Evolutionary conservation across 2,329 filamentous ascomycete species (phyloP).

Genomic region (Neoarthrinium moseri): DNA sequence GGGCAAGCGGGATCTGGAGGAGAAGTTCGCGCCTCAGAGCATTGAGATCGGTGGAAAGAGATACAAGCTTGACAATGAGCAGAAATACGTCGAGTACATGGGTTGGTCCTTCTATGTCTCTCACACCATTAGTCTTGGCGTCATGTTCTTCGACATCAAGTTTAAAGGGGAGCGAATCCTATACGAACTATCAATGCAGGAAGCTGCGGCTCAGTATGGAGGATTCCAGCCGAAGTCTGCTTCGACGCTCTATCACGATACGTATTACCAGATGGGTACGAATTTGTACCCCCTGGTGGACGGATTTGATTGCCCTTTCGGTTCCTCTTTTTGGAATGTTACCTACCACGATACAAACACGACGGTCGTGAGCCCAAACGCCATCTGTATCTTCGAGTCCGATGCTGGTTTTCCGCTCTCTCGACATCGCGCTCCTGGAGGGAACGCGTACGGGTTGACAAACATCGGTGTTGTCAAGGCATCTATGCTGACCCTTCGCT

Average conservation of each 20-base stretch:
- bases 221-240: slow-evolving; percentile 43
- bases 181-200: slow-evolving; percentile 52
- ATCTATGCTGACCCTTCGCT: slow-evolving; percentile 29
- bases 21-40: slow-evolving; percentile 32
- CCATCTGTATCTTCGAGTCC: slow-evolving; percentile 38
- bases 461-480: slow-evolving; percentile 6
- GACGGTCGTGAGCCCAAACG: slow-evolving; percentile 27
- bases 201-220: slow-evolving; percentile 52
- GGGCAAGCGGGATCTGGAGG: slow-evolving; percentile 31
- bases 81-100: slow-evolving; percentile 51
- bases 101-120: slow-evolving; percentile 52
- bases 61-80: slow-evolving; percentile 39
- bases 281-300: slow-evolving; percentile 35
- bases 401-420: slow-evolving; percentile 34
- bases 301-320: slow-evolving; percentile 40
- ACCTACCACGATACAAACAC: slow-evolving; percentile 28
- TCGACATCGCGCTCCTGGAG: slow-evolving; percentile 23
- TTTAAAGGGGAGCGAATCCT: slow-evolving; percentile 50
- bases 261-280: slow-evolving; percentile 34
- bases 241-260: slow-evolving; percentile 41
- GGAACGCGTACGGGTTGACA: slow-evolving; percentile 19
- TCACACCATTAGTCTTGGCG: slow-evolving; percentile 40
- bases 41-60: slow-evolving; percentile 37
- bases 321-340: slow-evolving; percentile 34
- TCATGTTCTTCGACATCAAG: slow-evolving; percentile 47